These are phyloP conservation scores for Linum usitatissimum DNA, from an alignment of 345 rosid species.

Conservation along the genomic window DNA sequence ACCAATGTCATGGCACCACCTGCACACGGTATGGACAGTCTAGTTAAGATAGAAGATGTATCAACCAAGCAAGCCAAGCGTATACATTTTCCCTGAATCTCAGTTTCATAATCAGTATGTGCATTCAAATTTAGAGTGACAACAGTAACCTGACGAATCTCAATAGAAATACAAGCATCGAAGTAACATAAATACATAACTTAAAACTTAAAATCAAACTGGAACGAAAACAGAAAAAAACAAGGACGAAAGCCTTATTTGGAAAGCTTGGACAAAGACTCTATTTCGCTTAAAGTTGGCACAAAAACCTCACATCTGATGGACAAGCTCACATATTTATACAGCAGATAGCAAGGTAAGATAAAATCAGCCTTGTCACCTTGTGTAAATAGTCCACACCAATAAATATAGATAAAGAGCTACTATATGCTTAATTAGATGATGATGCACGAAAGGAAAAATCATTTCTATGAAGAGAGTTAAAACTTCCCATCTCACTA, in stretches of 20 bases:
- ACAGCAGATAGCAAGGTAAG: background rate
- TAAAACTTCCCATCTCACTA: background rate
- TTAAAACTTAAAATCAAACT: too few species aligned
- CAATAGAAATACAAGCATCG: background rate
- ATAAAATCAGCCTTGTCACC: background rate
- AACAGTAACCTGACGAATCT: background rate
- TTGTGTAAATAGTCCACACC: background rate
- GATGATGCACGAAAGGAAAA: background rate
- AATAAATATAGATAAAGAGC: background rate
- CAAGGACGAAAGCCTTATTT: too few species aligned
- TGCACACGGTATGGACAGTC: conserved; percentile 18
- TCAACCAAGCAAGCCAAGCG: background rate
- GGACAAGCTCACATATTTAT: too few species aligned
- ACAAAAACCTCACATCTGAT: too few species aligned
- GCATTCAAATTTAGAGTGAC: background rate
- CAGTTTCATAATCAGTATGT: background rate
- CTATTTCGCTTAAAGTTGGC: too few species aligned
- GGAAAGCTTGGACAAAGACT: too few species aligned
- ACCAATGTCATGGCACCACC: conserved; percentile 67
- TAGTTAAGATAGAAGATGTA: conserved; percentile 9
- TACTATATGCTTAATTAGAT: background rate
- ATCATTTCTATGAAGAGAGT: background rate
- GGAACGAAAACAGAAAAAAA: too few species aligned
- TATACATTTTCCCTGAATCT: background rate
- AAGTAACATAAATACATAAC: too few species aligned